Conservation (phyloP, 208 protist genomes). For the Phytomonas serpens region DNA sequence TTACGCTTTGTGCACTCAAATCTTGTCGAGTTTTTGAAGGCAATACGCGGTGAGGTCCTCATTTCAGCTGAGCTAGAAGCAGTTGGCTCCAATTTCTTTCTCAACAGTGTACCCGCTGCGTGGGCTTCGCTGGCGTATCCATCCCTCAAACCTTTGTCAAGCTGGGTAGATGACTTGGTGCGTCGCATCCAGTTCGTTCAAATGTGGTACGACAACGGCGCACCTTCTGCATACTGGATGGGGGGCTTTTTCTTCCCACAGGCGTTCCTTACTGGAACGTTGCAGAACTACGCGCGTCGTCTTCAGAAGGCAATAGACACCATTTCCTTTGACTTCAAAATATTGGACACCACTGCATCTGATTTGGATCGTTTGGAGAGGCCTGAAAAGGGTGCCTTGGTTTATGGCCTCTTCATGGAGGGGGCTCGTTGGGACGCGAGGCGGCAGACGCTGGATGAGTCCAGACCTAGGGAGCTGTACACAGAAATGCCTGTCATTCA, state of each 20-base stretch:
- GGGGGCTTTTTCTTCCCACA: conserved; percentile 98
- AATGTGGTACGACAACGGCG: conserved; percentile 81
- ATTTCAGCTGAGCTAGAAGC: conserved; percentile 95
- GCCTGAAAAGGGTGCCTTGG: conserved; percentile 66
- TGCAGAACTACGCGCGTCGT: conserved; percentile 96
- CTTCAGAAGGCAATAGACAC: conserved; percentile 94
- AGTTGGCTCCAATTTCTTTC: conserved; percentile 92
- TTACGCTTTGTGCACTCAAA: conserved; percentile 81
- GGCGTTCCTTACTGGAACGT: conserved; percentile 93
- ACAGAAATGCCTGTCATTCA: conserved; percentile 90
- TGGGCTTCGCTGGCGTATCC: conserved; percentile 91
- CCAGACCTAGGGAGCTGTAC: conserved; percentile 94
- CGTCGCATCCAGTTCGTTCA: conserved; percentile 86
- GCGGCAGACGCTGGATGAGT: conserved; percentile 78
- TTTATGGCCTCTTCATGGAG: conserved; percentile 96
- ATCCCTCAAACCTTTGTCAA: conserved; percentile 93
- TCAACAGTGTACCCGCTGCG: conserved; percentile 92
- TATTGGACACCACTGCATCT: conserved; percentile 20
- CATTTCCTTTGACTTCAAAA: conserved; percentile 90
- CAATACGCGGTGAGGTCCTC: conserved; percentile 93
- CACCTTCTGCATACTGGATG: conserved; percentile 91
- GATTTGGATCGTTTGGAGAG: conserved; percentile 10
- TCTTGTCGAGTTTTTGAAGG: conserved; percentile 91
- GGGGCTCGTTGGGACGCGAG: conserved; percentile 92
- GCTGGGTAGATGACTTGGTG: conserved; percentile 95